Evolutionary conservation across 2,329 filamentous ascomycete genomes (phyloP), one percentile per base, ranked within the genome.

Genomic region (Mariannaea elegans): DNA sequence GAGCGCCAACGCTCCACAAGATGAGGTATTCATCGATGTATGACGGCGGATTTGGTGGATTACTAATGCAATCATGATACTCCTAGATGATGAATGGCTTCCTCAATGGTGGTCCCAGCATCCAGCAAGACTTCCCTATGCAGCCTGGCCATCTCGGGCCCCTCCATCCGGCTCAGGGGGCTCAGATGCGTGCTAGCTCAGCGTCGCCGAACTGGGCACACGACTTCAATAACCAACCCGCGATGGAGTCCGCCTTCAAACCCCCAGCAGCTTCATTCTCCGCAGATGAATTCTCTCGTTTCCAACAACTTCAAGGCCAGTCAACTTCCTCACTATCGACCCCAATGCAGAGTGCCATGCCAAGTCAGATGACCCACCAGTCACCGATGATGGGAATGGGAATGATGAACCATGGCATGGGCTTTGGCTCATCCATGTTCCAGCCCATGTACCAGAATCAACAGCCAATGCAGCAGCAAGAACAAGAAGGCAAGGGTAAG

Each of bases 41-140:
- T 44, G 12, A 58, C n/a, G 39, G 19, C 47, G 18, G 51, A 48
- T 50, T 59, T 58, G 47, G 49, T 50, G 50, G 52, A 68, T 73
- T 71, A 72, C 72, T 75, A 72, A 75, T 71, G 23, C 55, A 56
- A 18, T 32, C 34, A 34, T 60, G 65, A 56, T 58, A 39, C 27
- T 38, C 54, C 45, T 70, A 96, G 92, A 93, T 94, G 90, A 92
- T 97, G 87, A 93, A 96, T 72, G 90, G 93, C 61, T 97, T 97
- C 75, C 85, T 97, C 71, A 93, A 97, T 74, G 90, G 95, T 72
- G 87, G 86, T 54, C 88, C 83, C n/a, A 80, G 67, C 47, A 76
- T 87, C 50, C 82, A 84, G 66, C 82, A 84, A 70, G 82, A 85
- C 51, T 82, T 85, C 66, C 76, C 81, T 9, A 79, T 84, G 72